These are phyloP conservation scores for Penicillium subrubescens DNA, from an alignment of 495 filamentous ascomycete species.

Conservation along the genomic window DNA sequence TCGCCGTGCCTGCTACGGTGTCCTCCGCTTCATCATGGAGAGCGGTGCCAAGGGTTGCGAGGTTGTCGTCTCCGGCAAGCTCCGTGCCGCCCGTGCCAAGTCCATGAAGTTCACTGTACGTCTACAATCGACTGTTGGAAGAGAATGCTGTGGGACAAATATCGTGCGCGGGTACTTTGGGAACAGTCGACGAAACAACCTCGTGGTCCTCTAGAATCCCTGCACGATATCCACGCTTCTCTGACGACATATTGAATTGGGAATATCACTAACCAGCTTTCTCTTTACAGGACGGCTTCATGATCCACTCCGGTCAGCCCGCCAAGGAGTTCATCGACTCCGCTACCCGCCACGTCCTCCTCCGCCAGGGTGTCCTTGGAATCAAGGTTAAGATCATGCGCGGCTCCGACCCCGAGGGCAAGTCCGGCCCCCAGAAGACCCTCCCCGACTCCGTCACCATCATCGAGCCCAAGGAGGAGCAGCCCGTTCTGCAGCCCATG, in stretches of 20 bases:
- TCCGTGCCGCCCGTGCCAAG: conserved; percentile 98
- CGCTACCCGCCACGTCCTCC: conserved; percentile 97
- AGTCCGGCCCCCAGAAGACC: conserved; percentile 93
- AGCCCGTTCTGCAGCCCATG: conserved; percentile 87
- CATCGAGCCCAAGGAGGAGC: conserved; percentile 99
- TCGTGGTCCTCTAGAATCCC: neutral
- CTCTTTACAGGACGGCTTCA: conserved; percentile 83
- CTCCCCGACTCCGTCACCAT: conserved; percentile 98
- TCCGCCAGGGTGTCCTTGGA: conserved; percentile 98
- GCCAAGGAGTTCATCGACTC: conserved; percentile 99
- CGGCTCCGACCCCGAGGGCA: conserved; percentile 98
- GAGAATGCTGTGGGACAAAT: neutral
- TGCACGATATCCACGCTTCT: neutral
- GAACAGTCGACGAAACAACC: neutral
- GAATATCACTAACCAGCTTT: conserved; percentile 17
- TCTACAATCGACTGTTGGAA: conserved; percentile 20
- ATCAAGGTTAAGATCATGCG: conserved; percentile 99
- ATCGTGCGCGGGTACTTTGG: neutral
- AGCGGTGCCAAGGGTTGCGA: conserved; percentile 98
- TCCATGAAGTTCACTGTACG: conserved; percentile 99
- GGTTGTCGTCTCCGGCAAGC: conserved; percentile 98
- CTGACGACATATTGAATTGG: neutral
- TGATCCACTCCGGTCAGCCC: conserved; percentile 99
- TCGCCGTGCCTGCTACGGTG: conserved; percentile 97
- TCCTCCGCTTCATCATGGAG: conserved; percentile 99